phyloP scores from a whole-genome alignment of 805 yeast species.

The Ogataea pini region DNA sequence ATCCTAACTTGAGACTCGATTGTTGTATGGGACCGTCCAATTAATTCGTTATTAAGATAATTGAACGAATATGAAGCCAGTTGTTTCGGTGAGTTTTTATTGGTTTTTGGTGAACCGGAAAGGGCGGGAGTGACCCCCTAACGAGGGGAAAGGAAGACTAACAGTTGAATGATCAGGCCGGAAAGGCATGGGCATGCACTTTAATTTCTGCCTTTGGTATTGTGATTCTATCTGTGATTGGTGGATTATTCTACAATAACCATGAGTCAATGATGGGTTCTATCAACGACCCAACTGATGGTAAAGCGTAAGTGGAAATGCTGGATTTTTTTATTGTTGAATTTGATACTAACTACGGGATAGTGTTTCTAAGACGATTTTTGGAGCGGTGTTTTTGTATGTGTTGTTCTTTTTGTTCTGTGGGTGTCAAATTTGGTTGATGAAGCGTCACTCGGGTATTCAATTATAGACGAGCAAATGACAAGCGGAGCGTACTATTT shows the following conservation, averaged over 20 bases:
- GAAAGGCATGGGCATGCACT: constrained; percentile 94
- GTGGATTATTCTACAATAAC: constrained; percentile 72
- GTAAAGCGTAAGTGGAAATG: constrained; percentile 68
- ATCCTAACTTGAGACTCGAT: no score
- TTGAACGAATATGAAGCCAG: constrained; percentile 31
- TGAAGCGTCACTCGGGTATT: constrained; percentile 66
- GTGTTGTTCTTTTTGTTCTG: constrained; percentile 80
- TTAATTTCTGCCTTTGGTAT: constrained; percentile 90
- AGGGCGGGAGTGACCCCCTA: no score
- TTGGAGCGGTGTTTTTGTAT: constrained; percentile 86
- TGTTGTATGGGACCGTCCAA: no score
- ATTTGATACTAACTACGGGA: constrained; percentile 8
- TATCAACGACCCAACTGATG: constrained; percentile 86
- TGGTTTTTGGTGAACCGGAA: no score
- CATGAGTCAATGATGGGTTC: constrained; percentile 95
- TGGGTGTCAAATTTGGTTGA: constrained; percentile 75
- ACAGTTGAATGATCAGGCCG: constrained; percentile 48
- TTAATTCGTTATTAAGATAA: not conserved
- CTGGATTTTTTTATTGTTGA: not conserved
- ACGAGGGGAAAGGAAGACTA: not conserved
- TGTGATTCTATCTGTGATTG: constrained; percentile 81
- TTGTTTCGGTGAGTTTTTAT: constrained; percentile 36
- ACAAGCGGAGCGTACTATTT: not conserved
- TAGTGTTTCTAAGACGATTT: constrained; percentile 84
- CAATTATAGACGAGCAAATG: constrained; percentile 39